A percentile compares a stretch with the other conserved stretches of the same genome.
Evolutionary conservation across 1,284 basidiomycete species (phyloP).

Genomic region (Salmacisia buchloeana): DNA sequence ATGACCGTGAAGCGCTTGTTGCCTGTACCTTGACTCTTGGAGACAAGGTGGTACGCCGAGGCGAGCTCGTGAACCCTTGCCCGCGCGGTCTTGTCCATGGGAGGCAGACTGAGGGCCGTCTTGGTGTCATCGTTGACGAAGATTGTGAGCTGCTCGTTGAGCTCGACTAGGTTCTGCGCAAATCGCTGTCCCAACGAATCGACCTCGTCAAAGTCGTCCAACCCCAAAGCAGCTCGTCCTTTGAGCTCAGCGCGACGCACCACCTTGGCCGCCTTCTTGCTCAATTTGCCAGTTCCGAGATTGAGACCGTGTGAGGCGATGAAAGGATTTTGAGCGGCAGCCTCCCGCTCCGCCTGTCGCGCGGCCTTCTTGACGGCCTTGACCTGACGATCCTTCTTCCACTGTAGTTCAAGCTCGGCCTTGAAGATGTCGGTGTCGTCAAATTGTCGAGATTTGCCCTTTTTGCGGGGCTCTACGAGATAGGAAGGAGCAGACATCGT

Average conservation of each 20-base stretch:
- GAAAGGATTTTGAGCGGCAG: constrained; percentile 57
- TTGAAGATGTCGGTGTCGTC: constrained; percentile 59
- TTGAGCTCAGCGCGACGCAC: constrained; percentile 20
- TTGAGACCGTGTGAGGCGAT: constrained; percentile 39
- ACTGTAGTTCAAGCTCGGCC: constrained; percentile 64
- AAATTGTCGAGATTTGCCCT: constrained; percentile 54
- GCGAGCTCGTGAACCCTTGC: constrained; percentile 48
- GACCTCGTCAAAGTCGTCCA: constrained; percentile 9
- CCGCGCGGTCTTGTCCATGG: constrained; percentile 47
- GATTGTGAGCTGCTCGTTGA: constrained; percentile 36
- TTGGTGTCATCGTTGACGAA: constrained; percentile 30
- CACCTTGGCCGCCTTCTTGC: constrained; percentile 23
- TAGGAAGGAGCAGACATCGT: constrained; percentile 13
- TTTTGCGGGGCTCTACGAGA: constrained; percentile 54
- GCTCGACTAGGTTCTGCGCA: constrained; percentile 30
- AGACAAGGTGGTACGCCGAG: constrained; percentile 36
- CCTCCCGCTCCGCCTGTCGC: constrained; percentile 57
- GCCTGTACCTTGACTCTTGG: constrained; percentile 37
- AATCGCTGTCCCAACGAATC: constrained; percentile 6
- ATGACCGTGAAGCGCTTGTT: constrained; percentile 38
- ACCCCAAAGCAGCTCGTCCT: constrained; percentile 2
- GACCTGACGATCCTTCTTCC: constrained; percentile 72
- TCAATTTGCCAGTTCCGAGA: constrained; percentile 30
- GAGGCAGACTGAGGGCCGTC: constrained; percentile 41
- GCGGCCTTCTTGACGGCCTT: constrained; percentile 71